Conservation (phyloP, 225 moss, liverwort and hornwort species). For the Bryum argenteum region DNA sequence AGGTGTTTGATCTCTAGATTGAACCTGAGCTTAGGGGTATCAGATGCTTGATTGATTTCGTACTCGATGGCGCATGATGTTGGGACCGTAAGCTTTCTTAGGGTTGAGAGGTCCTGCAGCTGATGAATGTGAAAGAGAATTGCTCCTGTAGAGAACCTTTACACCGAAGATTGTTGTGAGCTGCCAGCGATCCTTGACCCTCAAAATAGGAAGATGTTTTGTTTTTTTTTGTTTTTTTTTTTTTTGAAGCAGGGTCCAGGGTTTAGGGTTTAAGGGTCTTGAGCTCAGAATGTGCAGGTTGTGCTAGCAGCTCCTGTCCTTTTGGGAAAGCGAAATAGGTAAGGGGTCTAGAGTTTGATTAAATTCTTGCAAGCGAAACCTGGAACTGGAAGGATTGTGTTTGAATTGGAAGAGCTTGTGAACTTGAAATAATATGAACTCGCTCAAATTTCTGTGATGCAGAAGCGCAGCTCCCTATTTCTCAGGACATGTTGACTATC, state of each 20-base stretch:
- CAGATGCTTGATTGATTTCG: neutral
- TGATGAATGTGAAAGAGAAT: neutral
- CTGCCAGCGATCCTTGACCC: neutral
- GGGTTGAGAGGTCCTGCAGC: conserved; percentile 10
- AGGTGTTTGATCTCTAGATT: neutral
- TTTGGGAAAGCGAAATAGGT: neutral
- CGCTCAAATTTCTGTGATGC: conserved; percentile 28
- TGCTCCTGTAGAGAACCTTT: no score
- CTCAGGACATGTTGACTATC: conserved; percentile 76
- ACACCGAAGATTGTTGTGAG: no score
- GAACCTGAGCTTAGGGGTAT: neutral
- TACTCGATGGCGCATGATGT: conserved; percentile 2
- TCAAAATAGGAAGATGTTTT: conserved; percentile 1
- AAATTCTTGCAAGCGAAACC: neutral
- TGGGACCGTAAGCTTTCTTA: conserved; percentile 11
- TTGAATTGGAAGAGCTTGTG: neutral
- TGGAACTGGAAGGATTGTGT: neutral
- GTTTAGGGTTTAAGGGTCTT: neutral
- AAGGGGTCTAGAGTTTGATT: neutral
- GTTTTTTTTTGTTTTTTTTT: no score
- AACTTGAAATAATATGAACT: neutral
- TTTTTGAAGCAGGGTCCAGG: conserved; percentile 9
- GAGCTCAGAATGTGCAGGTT: no score
- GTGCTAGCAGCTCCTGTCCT: no score
- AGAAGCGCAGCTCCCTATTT: conserved; percentile 76